Conservation (phyloP, 345 rosid genomes). For the Hevea brasiliensis region DNA sequence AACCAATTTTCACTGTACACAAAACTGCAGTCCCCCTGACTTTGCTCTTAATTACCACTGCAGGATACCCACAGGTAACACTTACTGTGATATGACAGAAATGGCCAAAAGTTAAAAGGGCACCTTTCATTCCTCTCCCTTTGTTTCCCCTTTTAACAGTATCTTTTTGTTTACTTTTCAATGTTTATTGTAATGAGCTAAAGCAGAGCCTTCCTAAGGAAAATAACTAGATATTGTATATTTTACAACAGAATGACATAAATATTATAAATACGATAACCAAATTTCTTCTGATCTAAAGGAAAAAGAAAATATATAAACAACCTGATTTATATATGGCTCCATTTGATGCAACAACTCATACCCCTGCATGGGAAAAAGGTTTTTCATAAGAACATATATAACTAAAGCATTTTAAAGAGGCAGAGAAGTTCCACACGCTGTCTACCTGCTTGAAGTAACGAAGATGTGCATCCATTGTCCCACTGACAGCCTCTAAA, state of each 20-base stretch:
- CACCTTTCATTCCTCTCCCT: not conserved
- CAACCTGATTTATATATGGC: slow-evolving; percentile 93
- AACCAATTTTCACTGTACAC: not conserved
- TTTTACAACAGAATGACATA: not conserved
- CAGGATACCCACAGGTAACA: not conserved
- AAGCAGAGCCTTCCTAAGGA: not conserved
- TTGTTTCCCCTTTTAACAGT: not conserved
- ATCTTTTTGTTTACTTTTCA: not conserved
- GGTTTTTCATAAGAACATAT: slow-evolving; percentile 21
- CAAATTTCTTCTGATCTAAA: not conserved
- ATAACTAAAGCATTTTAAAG: slow-evolving; percentile 15
- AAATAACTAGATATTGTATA: not conserved
- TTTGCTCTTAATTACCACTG: slow-evolving; percentile 1
- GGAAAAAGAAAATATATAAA: not conserved
- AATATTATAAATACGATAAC: not conserved
- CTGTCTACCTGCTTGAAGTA: slow-evolving; percentile 82
- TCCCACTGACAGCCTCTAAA: slow-evolving; percentile 96
- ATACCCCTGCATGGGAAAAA: slow-evolving; percentile 57
- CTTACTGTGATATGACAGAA: not conserved
- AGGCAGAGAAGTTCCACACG: slow-evolving; percentile 15
- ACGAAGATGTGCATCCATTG: slow-evolving; percentile 99
- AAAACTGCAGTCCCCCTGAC: not conserved
- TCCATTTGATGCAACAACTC: slow-evolving; percentile 99
- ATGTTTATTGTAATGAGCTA: not conserved
- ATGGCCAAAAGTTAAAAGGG: not conserved